Percentiles rank a stretch among this genome's conserved stretches.
phyloP scores from a whole-genome alignment of 176 grass and related monocot genomes.

The Avena eriantha region DNA sequence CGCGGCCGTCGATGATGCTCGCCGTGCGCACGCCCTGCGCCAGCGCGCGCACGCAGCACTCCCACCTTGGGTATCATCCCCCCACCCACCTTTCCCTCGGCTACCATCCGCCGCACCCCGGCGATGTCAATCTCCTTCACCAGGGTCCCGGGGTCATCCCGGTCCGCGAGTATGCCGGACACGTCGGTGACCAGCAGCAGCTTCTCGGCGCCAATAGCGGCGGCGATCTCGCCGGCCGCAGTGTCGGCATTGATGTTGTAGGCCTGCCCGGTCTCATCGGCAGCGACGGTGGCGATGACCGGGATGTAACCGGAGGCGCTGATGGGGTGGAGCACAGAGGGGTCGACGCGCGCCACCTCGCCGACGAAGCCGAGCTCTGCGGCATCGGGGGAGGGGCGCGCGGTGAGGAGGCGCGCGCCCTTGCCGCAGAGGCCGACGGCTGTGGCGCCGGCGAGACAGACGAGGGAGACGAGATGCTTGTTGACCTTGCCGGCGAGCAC shows the following conservation, averaged over 20 bases:
- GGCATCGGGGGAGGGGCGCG: constrained; percentile 57
- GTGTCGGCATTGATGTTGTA: constrained; percentile 97
- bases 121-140: constrained; percentile 75
- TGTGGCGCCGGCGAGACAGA: constrained; percentile 68
- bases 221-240: constrained; percentile 72
- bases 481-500: constrained; percentile 91
- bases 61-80: constrained; percentile 93
- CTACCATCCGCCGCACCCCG: constrained; percentile 65
- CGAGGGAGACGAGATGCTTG: constrained; percentile 85
- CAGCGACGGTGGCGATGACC: constrained; percentile 85
- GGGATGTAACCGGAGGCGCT: constrained; percentile 74
- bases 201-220: constrained; percentile 80
- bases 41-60: constrained; percentile 72
- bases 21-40: constrained; percentile 73
- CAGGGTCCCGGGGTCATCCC: constrained; percentile 63
- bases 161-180: constrained; percentile 66
- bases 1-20: constrained; percentile 80
- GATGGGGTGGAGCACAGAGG: constrained; percentile 64
- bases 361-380: constrained; percentile 74
- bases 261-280: constrained; percentile 67
- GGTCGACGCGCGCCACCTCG: constrained; percentile 69
- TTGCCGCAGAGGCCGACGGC: constrained; percentile 82
- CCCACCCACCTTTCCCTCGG: constrained; percentile 76
- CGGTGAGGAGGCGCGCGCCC: constrained; percentile 74
- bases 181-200: constrained; percentile 81